Percentiles rank a stretch among this genome's conserved stretches.
Conservation (phyloP, 345 rosid genomes). For the Clausena lansium region DNA sequence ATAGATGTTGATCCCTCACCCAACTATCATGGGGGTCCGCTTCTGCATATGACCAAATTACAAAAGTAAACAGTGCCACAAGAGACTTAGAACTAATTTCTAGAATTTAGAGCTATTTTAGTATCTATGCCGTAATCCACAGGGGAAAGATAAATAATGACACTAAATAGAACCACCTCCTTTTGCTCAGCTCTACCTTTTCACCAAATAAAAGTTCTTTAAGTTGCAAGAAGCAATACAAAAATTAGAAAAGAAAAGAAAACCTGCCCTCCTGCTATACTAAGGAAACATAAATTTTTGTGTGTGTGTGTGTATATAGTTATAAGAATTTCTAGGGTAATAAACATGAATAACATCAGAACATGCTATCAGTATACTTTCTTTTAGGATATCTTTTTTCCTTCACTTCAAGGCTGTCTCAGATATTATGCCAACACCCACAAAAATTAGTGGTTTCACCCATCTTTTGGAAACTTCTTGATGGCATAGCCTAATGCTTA, state of each 20-base stretch:
- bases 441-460: not conserved
- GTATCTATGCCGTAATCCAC: too few relatives aligned
- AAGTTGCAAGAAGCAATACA: not conserved
- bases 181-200: not conserved
- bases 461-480: not conserved
- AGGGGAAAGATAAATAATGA: too few relatives aligned
- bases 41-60: too few relatives aligned
- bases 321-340: not conserved
- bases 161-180: too few relatives aligned
- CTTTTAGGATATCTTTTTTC: not conserved
- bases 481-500: not conserved
- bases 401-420: not conserved
- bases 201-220: not conserved
- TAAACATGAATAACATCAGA: not conserved
- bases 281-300: too few relatives aligned
- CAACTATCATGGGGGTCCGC: too few relatives aligned
- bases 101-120: too few relatives aligned
- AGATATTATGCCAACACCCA: not conserved
- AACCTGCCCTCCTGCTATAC: too few relatives aligned
- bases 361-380: not conserved
- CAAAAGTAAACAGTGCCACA: too few relatives aligned
- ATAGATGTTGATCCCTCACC: too few relatives aligned
- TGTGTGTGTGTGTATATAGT: not conserved
- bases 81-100: too few relatives aligned
- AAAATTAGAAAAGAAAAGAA: too few relatives aligned